Conservation (phyloP, 768 basidiomycete genomes). For the Filobasidium wieringae region DNA sequence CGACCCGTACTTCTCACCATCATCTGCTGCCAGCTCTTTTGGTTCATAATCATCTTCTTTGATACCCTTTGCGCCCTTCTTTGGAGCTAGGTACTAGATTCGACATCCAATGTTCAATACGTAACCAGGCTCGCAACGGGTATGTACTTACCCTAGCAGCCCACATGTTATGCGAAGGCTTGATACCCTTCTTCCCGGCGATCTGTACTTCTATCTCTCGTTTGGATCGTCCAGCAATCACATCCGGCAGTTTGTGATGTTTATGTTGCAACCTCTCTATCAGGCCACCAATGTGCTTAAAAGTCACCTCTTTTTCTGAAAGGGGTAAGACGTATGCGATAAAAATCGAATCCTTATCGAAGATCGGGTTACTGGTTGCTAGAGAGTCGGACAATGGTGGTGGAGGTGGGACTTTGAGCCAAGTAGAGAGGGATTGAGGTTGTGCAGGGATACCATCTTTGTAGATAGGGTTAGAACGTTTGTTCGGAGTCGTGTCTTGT, state of each 20-base stretch:
- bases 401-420: constrained; percentile 10
- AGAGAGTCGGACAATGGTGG: constrained; percentile 5
- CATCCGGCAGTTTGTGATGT: constrained; percentile 13
- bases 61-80: constrained; percentile 2
- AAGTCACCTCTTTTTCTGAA: background rate
- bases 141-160: constrained; percentile 8
- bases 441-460: too few species aligned
- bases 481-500: background rate
- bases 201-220: background rate
- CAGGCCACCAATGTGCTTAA: background rate
- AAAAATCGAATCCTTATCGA: constrained; percentile 12
- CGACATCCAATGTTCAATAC: background rate
- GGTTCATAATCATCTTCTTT: constrained; percentile 9
- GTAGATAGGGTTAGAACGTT: background rate
- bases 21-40: constrained; percentile 1
- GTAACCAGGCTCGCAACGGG: background rate
- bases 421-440: constrained; percentile 10
- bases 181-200: constrained; percentile 1
- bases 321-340: constrained; percentile 15
- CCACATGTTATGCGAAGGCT: constrained; percentile 16
- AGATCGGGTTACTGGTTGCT: constrained; percentile 2
- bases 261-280: constrained; percentile 7
- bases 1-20: constrained; percentile 11
- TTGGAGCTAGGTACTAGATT: background rate
- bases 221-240: constrained; percentile 8